Conservation (phyloP, 257 asterid genomes). For the Nicotiana sylvestris region DNA sequence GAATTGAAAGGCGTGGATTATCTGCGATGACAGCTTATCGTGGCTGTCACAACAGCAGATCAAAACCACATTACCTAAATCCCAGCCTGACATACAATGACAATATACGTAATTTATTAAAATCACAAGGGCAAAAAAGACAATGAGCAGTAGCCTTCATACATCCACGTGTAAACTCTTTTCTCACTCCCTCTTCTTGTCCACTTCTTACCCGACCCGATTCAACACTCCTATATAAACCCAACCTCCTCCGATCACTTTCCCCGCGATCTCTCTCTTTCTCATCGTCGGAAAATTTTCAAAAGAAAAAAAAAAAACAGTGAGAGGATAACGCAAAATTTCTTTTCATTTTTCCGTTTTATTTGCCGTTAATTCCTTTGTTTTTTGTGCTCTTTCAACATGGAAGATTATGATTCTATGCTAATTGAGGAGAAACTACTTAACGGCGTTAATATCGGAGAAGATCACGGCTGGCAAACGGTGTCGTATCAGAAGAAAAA, state of each 20-base stretch:
- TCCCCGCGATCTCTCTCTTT: background rate
- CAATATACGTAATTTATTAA: background rate
- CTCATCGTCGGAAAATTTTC: background rate
- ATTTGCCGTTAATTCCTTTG: background rate
- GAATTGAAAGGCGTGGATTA: background rate
- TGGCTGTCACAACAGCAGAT: background rate
- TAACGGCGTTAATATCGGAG: background rate
- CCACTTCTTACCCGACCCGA: conserved; percentile 2
- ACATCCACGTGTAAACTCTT: conserved; percentile 2
- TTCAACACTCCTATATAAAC: background rate
- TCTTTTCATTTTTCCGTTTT: background rate
- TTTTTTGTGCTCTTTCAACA: background rate
- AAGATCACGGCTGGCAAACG: conserved; percentile 33
- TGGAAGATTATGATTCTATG: conserved; percentile 1
- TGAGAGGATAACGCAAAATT: background rate
- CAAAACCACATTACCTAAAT: background rate
- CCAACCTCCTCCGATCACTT: background rate
- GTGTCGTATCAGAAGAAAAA: conserved; percentile 28
- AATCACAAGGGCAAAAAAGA: background rate
- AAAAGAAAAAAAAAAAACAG: background rate
- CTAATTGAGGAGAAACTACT: background rate
- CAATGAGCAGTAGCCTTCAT: background rate
- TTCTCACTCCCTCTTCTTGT: background rate
- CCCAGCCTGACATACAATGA: background rate
- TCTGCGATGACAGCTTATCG: background rate